Evolutionary conservation across 495 filamentous ascomycete genomes (phyloP).

Genomic region (Apodospora peruviana): DNA sequence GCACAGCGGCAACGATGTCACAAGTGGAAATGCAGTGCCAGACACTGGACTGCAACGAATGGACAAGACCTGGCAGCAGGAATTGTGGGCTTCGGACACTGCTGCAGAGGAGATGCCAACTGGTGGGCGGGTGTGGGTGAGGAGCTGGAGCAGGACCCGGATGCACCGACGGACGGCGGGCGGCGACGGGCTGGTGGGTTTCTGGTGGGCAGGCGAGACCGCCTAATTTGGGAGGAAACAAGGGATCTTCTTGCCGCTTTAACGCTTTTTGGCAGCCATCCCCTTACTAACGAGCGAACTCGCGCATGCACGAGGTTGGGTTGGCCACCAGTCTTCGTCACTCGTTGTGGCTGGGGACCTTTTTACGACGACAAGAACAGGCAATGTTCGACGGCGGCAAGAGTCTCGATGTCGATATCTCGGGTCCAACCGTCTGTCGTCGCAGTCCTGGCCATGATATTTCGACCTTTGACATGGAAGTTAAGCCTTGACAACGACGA

Average conservation of each 20-base stretch:
- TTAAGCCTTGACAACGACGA: neutral
- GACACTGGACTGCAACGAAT: too few species aligned
- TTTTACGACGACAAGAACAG: neutral
- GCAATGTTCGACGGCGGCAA: neutral
- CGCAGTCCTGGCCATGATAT: neutral
- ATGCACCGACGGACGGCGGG: constrained; percentile 11
- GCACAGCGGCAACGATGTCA: constrained; percentile 22
- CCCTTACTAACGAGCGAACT: neutral
- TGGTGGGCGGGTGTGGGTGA: neutral
- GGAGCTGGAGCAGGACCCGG: neutral
- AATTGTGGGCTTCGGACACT: constrained; percentile 7
- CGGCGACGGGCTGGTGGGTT: constrained; percentile 16
- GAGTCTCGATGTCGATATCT: neutral
- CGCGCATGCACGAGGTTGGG: constrained; percentile 1
- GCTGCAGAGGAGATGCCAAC: constrained; percentile 7
- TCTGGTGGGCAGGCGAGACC: constrained; percentile 22
- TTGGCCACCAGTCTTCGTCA: constrained; percentile 22
- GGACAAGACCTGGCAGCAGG: neutral
- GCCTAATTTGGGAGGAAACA: constrained; percentile 31
- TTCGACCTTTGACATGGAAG: neutral
- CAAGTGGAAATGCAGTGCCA: constrained; percentile 7
- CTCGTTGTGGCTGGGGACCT: constrained; percentile 20
- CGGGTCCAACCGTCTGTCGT: neutral
- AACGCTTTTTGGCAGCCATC: constrained; percentile 4
- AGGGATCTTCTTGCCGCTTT: constrained; percentile 32